These are phyloP conservation scores for Dissophora globulifera DNA, from an alignment of 192 early-diverging fungal species.

Conservation along the genomic window DNA sequence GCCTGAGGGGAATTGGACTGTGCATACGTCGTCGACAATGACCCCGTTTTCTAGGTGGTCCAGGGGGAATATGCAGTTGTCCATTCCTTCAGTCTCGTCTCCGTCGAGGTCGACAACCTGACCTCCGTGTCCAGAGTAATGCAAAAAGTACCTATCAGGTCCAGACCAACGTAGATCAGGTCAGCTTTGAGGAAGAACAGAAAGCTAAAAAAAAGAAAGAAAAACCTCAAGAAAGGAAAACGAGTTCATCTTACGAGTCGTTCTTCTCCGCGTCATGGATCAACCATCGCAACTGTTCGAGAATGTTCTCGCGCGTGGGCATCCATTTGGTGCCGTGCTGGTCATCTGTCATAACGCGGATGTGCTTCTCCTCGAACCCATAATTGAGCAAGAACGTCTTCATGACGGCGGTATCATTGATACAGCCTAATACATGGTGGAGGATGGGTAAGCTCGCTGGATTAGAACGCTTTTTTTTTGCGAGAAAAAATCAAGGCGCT, in stretches of 20 bases:
- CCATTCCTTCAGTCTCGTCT: constrained; percentile 49
- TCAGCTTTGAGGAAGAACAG: too few relatives aligned
- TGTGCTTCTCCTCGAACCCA: constrained; percentile 49
- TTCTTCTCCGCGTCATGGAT: constrained; percentile 59
- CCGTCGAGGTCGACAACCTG: constrained; percentile 48
- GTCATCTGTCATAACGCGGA: constrained; percentile 58
- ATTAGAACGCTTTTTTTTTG: too few relatives aligned
- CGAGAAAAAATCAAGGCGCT: too few relatives aligned
- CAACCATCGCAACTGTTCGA: constrained; percentile 62
- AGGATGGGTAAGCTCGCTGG: too few relatives aligned
- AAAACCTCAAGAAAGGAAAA: constrained; percentile 10
- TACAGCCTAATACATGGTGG: constrained; percentile 53
- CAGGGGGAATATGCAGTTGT: constrained; percentile 55
- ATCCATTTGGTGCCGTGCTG: constrained; percentile 35
- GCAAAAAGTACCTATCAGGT: constrained; percentile 44
- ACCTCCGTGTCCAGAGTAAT: constrained; percentile 54
- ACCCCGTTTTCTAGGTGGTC: constrained; percentile 47
- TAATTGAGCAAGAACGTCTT: constrained; percentile 37
- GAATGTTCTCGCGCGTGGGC: constrained; percentile 61
- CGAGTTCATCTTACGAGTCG: constrained; percentile 55
- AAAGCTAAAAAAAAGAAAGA: too few relatives aligned
- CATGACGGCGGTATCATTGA: constrained; percentile 53
- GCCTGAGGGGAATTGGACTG: background rate
- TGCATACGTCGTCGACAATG: constrained; percentile 54
- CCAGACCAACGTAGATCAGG: too few relatives aligned